A percentile compares a stretch with the other conserved stretches of the same genome.
These are phyloP conservation scores for Caloboletus firmus DNA, from an alignment of 1,284 basidiomycete species.

Conservation along the genomic window DNA sequence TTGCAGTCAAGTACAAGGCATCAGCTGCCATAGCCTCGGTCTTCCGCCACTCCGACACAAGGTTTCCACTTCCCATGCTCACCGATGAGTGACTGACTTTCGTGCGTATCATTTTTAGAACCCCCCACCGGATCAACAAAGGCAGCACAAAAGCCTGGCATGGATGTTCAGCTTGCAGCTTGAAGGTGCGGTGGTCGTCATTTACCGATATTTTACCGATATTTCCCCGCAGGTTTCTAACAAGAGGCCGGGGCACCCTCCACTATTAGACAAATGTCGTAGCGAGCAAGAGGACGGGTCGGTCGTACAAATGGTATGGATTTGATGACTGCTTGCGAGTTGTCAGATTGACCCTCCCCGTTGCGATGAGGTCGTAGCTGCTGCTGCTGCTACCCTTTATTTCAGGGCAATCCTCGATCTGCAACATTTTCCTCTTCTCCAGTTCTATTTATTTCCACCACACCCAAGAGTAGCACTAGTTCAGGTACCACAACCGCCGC, in stretches of 20 bases:
- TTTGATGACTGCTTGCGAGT: neutral
- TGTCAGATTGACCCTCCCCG: neutral
- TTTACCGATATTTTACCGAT: neutral
- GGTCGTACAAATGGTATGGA: neutral
- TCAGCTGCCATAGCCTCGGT: neutral
- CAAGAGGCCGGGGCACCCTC: neutral
- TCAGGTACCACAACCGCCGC: neutral
- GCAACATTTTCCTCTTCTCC: neutral
- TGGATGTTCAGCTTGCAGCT: neutral
- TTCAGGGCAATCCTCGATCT: neutral
- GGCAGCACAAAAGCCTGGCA: neutral
- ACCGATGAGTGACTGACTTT: neutral
- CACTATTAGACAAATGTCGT: neutral
- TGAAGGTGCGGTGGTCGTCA: neutral
- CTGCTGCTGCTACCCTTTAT: neutral
- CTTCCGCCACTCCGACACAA: neutral
- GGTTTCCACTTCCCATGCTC: slow-evolving; percentile 2
- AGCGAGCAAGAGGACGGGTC: neutral
- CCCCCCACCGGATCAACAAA: neutral
- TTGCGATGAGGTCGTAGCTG: slow-evolving; percentile 3
- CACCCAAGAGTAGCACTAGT: neutral
- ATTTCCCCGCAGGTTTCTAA: neutral
- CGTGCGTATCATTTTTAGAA: neutral
- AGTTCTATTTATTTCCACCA: neutral
- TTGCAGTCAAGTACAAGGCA: neutral